Evolutionary conservation across 2,329 filamentous ascomycete genomes (phyloP), one percentile per base, ranked within the genome.

Genomic region (Biscogniauxia mediterranea): DNA sequence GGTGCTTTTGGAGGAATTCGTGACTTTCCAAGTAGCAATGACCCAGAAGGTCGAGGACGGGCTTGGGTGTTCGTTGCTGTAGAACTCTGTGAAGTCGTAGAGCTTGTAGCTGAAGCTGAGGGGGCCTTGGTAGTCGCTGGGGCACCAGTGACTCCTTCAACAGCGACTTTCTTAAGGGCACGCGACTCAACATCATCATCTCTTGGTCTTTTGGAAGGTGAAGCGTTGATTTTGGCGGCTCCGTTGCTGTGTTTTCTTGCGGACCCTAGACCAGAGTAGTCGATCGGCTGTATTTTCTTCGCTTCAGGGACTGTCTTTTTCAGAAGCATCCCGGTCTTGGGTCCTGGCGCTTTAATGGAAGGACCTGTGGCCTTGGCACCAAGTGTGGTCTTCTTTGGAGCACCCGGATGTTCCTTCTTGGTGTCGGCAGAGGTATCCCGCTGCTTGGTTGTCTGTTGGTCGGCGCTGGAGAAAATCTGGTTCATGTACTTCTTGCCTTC

Each of bases 401-500:
- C 38, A 15, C 56, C 57, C 4, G 65, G 7, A 3, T 60, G 23
- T 46, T 69, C 67, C 57, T 71, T 71, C 49, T 68, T 70, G 2
- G 28, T 20, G 26, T 65, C 62, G 3, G 68, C 64, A 19, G 20
- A 15, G 20, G 46, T 51, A 60, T 58, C 26, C 32, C 15, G 49
- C 56, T 52, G 38, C 26, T 49, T 56, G 49, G 38, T 19, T 17
- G 42, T 3, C 8, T 50, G 46, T 21, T 56, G 38, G n/a, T 26
- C 55, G 26, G 52, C 60, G 9, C 61, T 75, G 5, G 68, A 65
- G 26, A 70, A 67, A 28, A 79, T 78, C 62, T 65, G 32, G 20
- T 81, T 77, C 1, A 80, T 75, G 60, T 80, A 82, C 60, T 72
- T 79, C 55, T 79, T 73, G n/a, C 79, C 78, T 28, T 87, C 81